These are phyloP conservation scores for Pseudoscleropodium purum DNA, from an alignment of 225 moss, liverwort and hornwort species.

Conservation along the genomic window DNA sequence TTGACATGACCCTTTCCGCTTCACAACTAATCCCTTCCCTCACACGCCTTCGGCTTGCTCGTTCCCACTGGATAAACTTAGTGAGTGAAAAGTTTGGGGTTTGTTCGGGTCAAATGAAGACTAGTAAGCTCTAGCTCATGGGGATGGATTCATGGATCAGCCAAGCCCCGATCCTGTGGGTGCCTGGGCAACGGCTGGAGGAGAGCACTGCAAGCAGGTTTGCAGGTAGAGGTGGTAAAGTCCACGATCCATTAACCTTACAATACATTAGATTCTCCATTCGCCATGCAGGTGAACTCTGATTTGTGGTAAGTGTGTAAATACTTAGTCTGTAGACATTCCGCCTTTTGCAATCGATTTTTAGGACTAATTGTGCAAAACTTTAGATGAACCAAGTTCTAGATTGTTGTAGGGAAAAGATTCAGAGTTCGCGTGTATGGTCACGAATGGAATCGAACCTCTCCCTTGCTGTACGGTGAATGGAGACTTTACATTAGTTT, in stretches of 20 bases:
- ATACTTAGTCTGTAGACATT: not conserved
- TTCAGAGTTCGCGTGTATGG: not conserved
- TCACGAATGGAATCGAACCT: not conserved
- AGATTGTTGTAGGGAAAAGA: not conserved
- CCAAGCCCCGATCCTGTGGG: not conserved
- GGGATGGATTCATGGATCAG: not conserved
- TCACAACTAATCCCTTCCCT: not conserved
- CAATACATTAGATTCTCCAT: not conserved
- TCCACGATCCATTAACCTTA: not conserved
- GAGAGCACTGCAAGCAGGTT: not conserved
- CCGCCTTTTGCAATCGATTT: not conserved
- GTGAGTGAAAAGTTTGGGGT: not conserved
- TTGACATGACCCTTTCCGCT: slow-evolving; percentile 1
- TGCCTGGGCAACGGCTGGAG: not conserved
- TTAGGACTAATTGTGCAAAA: too few species aligned
- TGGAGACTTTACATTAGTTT: not conserved
- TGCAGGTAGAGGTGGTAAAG: not conserved
- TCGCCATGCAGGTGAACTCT: not conserved
- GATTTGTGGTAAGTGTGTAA: not conserved
- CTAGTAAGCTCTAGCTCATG: not conserved
- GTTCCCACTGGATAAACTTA: not conserved
- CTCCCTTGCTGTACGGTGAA: not conserved
- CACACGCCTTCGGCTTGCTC: not conserved
- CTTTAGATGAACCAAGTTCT: not conserved
- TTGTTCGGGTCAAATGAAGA: not conserved